Base-by-base conservation (phyloP, 2,329 filamentous ascomycete species). In the Curvularia verruculosa region DNA sequence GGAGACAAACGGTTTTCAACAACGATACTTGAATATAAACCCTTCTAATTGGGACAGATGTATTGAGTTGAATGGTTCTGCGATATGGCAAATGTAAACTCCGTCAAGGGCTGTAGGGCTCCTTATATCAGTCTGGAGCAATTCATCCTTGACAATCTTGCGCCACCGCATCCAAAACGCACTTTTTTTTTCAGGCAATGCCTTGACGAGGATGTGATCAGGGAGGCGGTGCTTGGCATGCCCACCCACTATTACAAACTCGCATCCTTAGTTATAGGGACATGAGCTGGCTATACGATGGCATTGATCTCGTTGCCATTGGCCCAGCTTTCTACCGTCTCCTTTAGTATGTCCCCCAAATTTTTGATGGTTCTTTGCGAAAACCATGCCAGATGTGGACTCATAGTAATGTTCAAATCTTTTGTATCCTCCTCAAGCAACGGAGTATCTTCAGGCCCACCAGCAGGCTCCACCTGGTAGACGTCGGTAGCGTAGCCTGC, bases 301-400 rank as follows among this genome's bases (percentile, higher is more conserved):
- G 79, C 65, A 56, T 79, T 79, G 31, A 75, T 70, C 18, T 72
- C 70, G 24, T 70, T 77, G 51, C 74, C 81, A 52, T 58, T 68
- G 26, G 70, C 72, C 72, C 79, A 83, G 1, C 61, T 77, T 63
- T 84, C 82, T 9, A 84, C 72, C 29, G 81, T 84, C 34, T 75
- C 69, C 62, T 78, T 81, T 36, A 81, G 60, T 15, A 79, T 76
- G 29, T 71, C 68, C 12, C 76, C 74, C 40, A 83, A 77, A 37
- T 80, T 83, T 43, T 77, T 71, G 55, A 81, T 73, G 4, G 81
- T 84, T 60, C 72, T 77, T 45, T 78, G 75, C 1, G 81, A 78
- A 60, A 79, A 80, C 83, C 83, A 85, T 1, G 84, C 83, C 37
- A 84, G 59, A 71, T 86, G 83, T 18, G 83, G 82, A 46, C 77